Percentiles rank a stretch among this genome's conserved stretches.
Evolutionary conservation across 2,329 filamentous ascomycete genomes (phyloP).

Genomic region (Cladophialophora exuberans): DNA sequence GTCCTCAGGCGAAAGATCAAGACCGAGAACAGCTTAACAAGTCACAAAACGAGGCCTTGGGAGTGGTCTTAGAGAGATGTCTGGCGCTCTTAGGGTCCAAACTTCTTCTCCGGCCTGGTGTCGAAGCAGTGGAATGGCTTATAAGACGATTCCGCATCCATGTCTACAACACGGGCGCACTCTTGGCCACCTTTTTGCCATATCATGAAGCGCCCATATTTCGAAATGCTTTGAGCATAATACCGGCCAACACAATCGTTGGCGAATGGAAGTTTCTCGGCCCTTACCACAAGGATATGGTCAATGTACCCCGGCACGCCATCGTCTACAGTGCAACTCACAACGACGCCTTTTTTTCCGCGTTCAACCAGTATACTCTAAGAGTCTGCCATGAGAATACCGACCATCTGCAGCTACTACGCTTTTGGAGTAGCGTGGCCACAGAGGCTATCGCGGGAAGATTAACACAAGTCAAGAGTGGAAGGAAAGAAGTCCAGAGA

Average conservation of each 20-base stretch:
- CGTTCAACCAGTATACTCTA: constrained; percentile 78
- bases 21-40: constrained; percentile 84
- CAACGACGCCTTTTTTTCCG: constrained; percentile 73
- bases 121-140: constrained; percentile 94
- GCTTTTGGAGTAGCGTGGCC: constrained; percentile 89
- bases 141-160: constrained; percentile 89
- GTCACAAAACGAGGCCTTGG: constrained; percentile 78
- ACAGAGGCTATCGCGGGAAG: constrained; percentile 84
- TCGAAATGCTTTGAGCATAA: constrained; percentile 80
- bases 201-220: constrained; percentile 89
- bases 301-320: constrained; percentile 75
- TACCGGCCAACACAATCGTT: constrained; percentile 72
- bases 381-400: constrained; percentile 71
- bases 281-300: constrained; percentile 79
- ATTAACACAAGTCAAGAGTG: constrained; percentile 75
- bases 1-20: constrained; percentile 86
- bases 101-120: constrained; percentile 79
- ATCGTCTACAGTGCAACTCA: constrained; percentile 83
- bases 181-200: constrained; percentile 86
- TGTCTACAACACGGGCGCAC: constrained; percentile 78
- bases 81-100: constrained; percentile 76
- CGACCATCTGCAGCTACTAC: constrained; percentile 75
- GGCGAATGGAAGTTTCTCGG: constrained; percentile 79
- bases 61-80: constrained; percentile 78
- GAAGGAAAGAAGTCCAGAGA: constrained; percentile 72